Conservation (phyloP, 2,329 filamentous ascomycete genomes). For the Eurotiales sp. region DNA sequence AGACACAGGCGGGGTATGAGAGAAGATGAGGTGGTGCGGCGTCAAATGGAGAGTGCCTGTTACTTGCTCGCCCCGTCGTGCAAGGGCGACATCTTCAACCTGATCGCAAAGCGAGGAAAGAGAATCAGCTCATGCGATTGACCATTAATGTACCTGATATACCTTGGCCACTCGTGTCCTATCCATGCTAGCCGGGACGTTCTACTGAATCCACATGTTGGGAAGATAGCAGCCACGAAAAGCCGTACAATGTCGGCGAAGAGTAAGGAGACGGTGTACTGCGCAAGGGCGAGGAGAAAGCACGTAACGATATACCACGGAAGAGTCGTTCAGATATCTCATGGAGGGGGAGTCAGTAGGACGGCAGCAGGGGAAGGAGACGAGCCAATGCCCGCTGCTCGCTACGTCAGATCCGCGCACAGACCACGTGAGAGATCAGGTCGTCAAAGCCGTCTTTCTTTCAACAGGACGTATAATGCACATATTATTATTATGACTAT, state of each 20-base stretch:
- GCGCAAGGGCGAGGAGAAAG: no score
- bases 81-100: constrained; percentile 57
- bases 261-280: background rate
- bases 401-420: constrained; percentile 18
- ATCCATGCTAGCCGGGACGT: constrained; percentile 37
- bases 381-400: constrained; percentile 9
- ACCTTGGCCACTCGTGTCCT: constrained; percentile 45
- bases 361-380: no score
- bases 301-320: background rate
- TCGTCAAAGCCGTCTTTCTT: no score
- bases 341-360: background rate
- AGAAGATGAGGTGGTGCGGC: constrained; percentile 63
- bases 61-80: constrained; percentile 54
- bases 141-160: no score
- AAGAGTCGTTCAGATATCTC: no score
- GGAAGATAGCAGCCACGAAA: background rate
- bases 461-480: no score
- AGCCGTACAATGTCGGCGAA: background rate
- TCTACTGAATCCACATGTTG: constrained; percentile 31
- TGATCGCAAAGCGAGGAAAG: constrained; percentile 18
- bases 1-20: constrained; percentile 47
- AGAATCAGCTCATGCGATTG: background rate
- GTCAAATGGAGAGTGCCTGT: constrained; percentile 60
- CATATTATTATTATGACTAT: no score
- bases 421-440: constrained; percentile 7